These are phyloP conservation scores for Psidium friedrichsthalianum DNA, from an alignment of 345 rosid species.

Conservation along the genomic window DNA sequence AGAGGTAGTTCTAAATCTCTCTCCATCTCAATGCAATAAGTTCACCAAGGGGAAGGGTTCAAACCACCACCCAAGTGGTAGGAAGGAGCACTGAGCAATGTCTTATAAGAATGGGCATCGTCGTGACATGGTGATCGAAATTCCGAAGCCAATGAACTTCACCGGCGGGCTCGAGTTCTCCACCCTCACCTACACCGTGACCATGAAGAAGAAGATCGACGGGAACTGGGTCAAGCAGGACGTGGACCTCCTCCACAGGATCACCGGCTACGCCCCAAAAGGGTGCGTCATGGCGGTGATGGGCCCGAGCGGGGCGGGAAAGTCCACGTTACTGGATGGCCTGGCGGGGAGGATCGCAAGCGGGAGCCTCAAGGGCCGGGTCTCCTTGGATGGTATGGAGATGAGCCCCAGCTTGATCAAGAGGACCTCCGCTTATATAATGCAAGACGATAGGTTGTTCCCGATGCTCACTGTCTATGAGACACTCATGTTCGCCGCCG, in stretches of 20 bases:
- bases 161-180: conserved; percentile 44
- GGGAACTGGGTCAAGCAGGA: conserved; percentile 35
- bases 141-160: conserved; percentile 21
- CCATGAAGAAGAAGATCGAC: conserved; percentile 24
- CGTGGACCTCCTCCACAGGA: conserved; percentile 37
- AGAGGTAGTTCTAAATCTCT: background rate
- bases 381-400: conserved; percentile 36
- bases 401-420: conserved; percentile 43
- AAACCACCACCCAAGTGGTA: background rate
- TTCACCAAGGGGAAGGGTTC: background rate
- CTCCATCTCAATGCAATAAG: background rate
- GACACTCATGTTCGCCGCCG: conserved; percentile 60
- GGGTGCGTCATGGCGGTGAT: conserved; percentile 60
- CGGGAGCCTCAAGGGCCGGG: conserved; percentile 50
- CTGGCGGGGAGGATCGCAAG: conserved; percentile 49
- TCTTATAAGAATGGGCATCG: conserved; percentile 8
- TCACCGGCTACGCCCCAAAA: conserved; percentile 56
- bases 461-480: conserved; percentile 70
- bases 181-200: conserved; percentile 43
- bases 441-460: conserved; percentile 60
- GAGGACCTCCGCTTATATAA: conserved; percentile 58
- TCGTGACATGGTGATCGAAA: conserved; percentile 23
- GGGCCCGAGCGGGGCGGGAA: conserved; percentile 74
- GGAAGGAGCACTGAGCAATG: conserved; percentile 1
- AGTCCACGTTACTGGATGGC: conserved; percentile 57